phyloP scores from a whole-genome alignment of 257 asterid species.

The Salvia rosmarinus region DNA sequence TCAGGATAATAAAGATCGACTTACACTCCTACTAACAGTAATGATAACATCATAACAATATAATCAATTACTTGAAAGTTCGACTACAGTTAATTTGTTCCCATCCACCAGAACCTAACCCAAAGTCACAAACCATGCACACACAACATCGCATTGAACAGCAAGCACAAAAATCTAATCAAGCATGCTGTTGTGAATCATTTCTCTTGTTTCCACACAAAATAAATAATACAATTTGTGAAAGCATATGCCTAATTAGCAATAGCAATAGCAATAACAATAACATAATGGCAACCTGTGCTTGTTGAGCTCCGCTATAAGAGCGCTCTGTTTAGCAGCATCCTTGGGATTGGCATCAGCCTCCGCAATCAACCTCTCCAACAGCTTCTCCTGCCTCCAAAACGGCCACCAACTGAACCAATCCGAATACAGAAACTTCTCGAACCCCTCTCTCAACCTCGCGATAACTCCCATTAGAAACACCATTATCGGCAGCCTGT shows the following conservation, averaged over 20 bases:
- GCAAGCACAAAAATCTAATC: slow-evolving; percentile 6
- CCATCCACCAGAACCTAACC: not conserved
- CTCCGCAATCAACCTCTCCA: slow-evolving; percentile 71
- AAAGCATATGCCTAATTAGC: not conserved
- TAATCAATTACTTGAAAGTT: slow-evolving; percentile 1
- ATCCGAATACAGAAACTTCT: slow-evolving; percentile 56
- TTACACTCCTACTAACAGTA: slow-evolving; percentile 3
- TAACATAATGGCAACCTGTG: slow-evolving; percentile 50
- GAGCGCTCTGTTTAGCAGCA: slow-evolving; percentile 70
- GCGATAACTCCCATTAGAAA: slow-evolving; percentile 63
- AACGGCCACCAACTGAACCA: slow-evolving; percentile 92
- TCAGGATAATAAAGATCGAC: not conserved
- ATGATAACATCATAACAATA: slow-evolving; percentile 12
- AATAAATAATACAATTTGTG: not conserved
- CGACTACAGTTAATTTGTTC: not conserved
- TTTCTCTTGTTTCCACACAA: not conserved
- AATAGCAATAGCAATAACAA: slow-evolving; percentile 16
- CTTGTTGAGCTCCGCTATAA: slow-evolving; percentile 86
- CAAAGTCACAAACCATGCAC: slow-evolving; percentile 13
- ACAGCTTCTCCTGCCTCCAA: slow-evolving; percentile 75
- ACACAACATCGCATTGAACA: slow-evolving; percentile 1
- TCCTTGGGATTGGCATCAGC: slow-evolving; percentile 87
- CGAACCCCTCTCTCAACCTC: slow-evolving; percentile 53
- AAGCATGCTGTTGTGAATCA: not conserved
- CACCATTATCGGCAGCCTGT: slow-evolving; percentile 61